Base-by-base conservation (phyloP, 1,139 yeast species). In the Geotrichum carabidarum region DNA sequence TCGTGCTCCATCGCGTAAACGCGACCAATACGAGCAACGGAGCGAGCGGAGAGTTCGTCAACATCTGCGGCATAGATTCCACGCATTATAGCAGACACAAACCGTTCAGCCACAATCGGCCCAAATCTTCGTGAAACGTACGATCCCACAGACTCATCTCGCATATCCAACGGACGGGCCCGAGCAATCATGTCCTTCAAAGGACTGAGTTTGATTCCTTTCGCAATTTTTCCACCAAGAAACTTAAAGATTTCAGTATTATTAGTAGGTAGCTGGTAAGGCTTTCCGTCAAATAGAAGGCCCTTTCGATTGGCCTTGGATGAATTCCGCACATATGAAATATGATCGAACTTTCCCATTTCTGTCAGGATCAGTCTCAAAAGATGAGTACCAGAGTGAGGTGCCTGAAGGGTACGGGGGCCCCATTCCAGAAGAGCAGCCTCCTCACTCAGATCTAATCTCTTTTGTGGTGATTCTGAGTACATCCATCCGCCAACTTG, bases 61-160 rank as follows among this genome's bases (percentile, higher is more conserved):
- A 82, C 77, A 68, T 91, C 95, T 1, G 95, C 97, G 4, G 96
- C 97, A 68, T 90, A 93, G 1, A 93, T 83, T 0, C 99, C 99
- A 65, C 90, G 90, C 65, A 86, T 74, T 3, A 91, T 72, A 0
- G 96, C 98, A 68, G 96, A 87, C 15, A 86, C 70, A 12, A 93
- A 71, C 55, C 86, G 82, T 50, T 80, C 79, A 1, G 88, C 78
- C 6, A 89, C 59, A 1, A 69, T 66, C 5, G 77, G 74, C 2
- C 91, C 90, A 64, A 90, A 84, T 57, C 97, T 72, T 60, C 98
- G 74, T 1, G 74, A 65, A 41, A 91, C 69, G 64, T 90, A 88
- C 1, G 78, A 72, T 48, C 80, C 84, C 0, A 91, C 83, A 4
- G 85, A 75, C 70, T 91, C 97, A 65, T 91, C 98, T 4, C 65